Percentiles rank a stretch among this genome's conserved stretches.
Conservation (phyloP, 306 rosid genomes). For the Ormosia emarginata region DNA sequence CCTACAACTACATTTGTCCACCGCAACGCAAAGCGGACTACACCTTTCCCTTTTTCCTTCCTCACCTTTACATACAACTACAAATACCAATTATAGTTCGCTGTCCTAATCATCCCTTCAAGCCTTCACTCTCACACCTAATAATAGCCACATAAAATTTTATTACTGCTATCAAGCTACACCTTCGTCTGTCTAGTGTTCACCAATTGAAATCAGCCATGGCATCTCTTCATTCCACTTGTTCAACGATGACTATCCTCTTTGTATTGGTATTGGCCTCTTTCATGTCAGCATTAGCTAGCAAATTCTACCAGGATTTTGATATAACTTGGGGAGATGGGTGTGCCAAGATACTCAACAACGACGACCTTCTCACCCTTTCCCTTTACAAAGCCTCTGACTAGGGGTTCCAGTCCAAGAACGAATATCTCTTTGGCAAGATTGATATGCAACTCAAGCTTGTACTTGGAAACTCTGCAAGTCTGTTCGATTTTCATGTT, state of each 20-base stretch:
- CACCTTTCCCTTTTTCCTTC: too few species aligned
- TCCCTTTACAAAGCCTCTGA: conserved; percentile 53
- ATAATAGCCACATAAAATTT: background rate
- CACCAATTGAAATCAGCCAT: background rate
- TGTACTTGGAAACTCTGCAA: conserved; percentile 65
- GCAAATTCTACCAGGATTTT: conserved; percentile 31
- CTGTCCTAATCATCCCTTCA: conserved; percentile 6
- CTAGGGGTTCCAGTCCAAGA: conserved; percentile 55
- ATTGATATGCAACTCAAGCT: conserved; percentile 73
- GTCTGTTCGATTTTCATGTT: background rate
- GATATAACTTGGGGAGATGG: conserved; percentile 61
- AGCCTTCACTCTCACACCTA: background rate
- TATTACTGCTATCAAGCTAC: background rate
- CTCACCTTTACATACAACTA: too few species aligned
- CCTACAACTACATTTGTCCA: too few species aligned
- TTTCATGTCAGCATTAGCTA: background rate
- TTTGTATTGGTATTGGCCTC: background rate
- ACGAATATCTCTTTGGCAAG: conserved; percentile 50
- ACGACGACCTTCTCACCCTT: conserved; percentile 53
- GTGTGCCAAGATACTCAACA: conserved; percentile 43
- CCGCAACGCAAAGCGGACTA: too few species aligned
- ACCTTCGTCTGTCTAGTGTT: background rate
- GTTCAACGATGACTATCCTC: background rate
- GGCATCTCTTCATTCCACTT: conserved; percentile 11
- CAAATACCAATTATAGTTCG: background rate